Evolutionary conservation across 768 basidiomycete genomes (phyloP).

Genomic region (Collybia mongolica): DNA sequence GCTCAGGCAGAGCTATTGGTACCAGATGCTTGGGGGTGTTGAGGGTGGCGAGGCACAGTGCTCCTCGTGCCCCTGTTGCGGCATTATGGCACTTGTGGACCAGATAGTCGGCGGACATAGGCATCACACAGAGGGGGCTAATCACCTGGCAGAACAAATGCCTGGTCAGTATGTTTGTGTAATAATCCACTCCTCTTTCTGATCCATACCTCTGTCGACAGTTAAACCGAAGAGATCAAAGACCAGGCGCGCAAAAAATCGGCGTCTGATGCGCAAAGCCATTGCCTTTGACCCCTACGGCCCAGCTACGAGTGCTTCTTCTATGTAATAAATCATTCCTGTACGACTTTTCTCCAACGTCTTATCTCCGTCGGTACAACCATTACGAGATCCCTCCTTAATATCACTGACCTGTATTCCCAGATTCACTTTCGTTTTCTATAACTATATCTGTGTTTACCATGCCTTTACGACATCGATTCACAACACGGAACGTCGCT

Average conservation of each 20-base stretch:
- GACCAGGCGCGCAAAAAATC: conserved; percentile 7
- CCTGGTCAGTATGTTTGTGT: conserved; percentile 1
- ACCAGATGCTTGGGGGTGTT: conserved; percentile 7
- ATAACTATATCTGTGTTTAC: no score
- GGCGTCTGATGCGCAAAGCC: neutral
- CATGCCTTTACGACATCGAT: no score
- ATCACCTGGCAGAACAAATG: neutral
- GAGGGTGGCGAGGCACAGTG: conserved; percentile 11
- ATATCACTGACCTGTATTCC: neutral
- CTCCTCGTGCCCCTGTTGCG: conserved; percentile 15
- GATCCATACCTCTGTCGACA: neutral
- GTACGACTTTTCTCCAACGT: neutral
- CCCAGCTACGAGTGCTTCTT: conserved; percentile 13
- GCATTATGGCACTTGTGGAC: conserved; percentile 8
- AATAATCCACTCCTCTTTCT: neutral
- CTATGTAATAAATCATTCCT: conserved; percentile 1
- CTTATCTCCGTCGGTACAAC: no score
- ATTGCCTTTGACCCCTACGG: conserved; percentile 13
- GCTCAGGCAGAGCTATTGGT: conserved; percentile 17
- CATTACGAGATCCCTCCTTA: neutral
- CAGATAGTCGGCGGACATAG: conserved; percentile 11
- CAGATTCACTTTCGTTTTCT: neutral
- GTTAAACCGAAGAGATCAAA: conserved; percentile 5
- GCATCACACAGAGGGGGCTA: conserved; percentile 6
- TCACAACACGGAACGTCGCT: neutral